Conservation (phyloP, 1,139 yeast species). For the Pichia inconspicua region DNA sequence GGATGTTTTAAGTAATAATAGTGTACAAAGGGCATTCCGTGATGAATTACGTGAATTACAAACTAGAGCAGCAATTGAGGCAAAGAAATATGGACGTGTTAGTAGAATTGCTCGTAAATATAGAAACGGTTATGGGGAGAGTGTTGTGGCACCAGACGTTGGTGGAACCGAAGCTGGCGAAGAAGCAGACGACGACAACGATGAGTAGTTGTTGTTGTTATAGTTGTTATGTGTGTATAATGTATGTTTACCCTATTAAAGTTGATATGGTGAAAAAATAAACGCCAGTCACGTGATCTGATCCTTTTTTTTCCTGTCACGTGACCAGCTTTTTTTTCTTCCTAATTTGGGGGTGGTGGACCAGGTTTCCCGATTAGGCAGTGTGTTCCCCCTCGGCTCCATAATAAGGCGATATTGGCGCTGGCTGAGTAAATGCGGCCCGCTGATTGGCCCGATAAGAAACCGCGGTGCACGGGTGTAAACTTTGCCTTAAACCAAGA, state of each 20-base stretch:
- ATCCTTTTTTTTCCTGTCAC: no score
- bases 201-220: neutral
- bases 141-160: constrained; percentile 53
- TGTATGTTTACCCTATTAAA: no score
- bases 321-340: no score
- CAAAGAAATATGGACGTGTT: constrained; percentile 46
- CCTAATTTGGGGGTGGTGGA: no score
- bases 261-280: no score
- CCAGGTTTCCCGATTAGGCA: no score
- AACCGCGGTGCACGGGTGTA: no score
- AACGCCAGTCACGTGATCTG: no score
- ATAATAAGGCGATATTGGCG: no score
- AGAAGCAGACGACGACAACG: constrained; percentile 38
- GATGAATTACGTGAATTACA: constrained; percentile 50
- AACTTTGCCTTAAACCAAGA: no score
- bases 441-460: neutral
- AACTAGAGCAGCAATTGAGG: constrained; percentile 48
- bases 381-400: no score
- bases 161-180: constrained; percentile 53
- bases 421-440: neutral
- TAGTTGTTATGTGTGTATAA: no score
- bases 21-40: constrained; percentile 66
- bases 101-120: constrained; percentile 73
- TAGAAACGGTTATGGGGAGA: constrained; percentile 41
- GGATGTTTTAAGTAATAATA: constrained; percentile 79